phyloP scores from a whole-genome alignment of 2,329 filamentous ascomycete species.

The Xylaria sp. region DNA sequence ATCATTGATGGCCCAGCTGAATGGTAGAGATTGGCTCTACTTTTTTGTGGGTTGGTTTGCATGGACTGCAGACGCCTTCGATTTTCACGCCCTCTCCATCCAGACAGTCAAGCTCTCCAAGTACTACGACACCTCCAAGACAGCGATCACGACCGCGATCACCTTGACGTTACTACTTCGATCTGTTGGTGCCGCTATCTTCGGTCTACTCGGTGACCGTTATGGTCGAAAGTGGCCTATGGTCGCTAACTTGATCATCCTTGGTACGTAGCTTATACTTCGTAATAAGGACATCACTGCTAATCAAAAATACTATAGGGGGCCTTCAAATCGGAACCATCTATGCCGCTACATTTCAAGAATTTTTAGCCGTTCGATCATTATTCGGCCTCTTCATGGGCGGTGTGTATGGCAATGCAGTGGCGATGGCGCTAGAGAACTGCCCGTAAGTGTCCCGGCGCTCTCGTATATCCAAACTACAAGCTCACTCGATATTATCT shows the following conservation, averaged over 20 bases:
- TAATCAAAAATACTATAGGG: conserved; percentile 49
- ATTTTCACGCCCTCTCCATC: conserved; percentile 84
- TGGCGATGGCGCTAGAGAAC: conserved; percentile 81
- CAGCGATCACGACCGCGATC: conserved; percentile 78
- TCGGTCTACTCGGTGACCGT: conserved; percentile 81
- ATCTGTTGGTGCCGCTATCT: conserved; percentile 78
- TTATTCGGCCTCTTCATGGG: conserved; percentile 85
- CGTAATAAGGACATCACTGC: neutral
- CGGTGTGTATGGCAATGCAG: conserved; percentile 81
- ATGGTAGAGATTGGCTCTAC: conserved; percentile 76
- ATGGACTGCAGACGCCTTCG: conserved; percentile 86
- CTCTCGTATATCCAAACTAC: neutral
- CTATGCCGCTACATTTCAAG: conserved; percentile 75
- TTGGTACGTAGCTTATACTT: conserved; percentile 56
- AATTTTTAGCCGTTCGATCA: conserved; percentile 79
- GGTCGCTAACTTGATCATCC: conserved; percentile 80
- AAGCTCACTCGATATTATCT: neutral
- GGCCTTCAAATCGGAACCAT: conserved; percentile 79
- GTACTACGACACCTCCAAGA: conserved; percentile 65
- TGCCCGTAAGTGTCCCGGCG: conserved; percentile 64
- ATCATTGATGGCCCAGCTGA: conserved; percentile 72
- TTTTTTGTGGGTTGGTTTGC: conserved; percentile 78
- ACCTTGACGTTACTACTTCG: conserved; percentile 79
- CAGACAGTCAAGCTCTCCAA: conserved; percentile 77
- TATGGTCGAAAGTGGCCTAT: conserved; percentile 88